Percentiles rank a stretch among this genome's conserved stretches.
Evolutionary conservation across 2,329 filamentous ascomycete species (phyloP).

Genomic region (Hypocrella siamensis): DNA sequence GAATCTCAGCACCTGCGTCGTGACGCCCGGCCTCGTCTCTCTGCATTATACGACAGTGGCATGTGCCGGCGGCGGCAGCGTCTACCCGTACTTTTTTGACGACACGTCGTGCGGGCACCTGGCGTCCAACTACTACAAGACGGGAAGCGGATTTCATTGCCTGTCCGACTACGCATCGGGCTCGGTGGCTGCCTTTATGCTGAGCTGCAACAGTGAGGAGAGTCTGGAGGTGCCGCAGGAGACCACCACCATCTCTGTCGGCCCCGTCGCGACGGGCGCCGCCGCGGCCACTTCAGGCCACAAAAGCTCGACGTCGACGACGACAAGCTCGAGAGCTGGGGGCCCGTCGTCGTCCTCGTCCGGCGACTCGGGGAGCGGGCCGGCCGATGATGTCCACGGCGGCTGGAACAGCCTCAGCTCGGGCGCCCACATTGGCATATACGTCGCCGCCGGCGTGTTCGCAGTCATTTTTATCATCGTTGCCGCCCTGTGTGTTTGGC

Average conservation of each 20-base stretch:
- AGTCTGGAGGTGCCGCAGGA: not conserved
- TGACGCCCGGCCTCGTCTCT: conserved; percentile 1
- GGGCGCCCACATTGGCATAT: not conserved
- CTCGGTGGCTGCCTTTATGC: not conserved
- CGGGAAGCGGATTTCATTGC: not conserved
- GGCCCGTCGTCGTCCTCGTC: not conserved
- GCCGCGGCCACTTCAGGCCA: not conserved
- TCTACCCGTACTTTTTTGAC: not conserved
- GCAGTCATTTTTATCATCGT: not conserved
- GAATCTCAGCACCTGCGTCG: conserved; percentile 1
- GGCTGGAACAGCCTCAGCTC: not conserved
- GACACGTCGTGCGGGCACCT: not conserved
- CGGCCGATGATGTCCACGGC: not conserved
- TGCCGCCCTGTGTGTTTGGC: not conserved
- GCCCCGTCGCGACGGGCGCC: not conserved
- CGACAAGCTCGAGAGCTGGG: not conserved
- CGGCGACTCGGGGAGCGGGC: not conserved
- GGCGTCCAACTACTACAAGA: not conserved
- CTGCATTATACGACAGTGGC: not conserved
- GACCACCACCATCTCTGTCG: not conserved
- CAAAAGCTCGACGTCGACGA: too few relatives aligned
- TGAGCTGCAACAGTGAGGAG: not conserved
- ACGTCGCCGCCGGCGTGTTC: not conserved
- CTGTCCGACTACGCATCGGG: not conserved
- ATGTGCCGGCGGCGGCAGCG: conserved; percentile 1